Base-by-base conservation (phyloP, 1,284 basidiomycete species). In the Microbotryum saponariae region DNA sequence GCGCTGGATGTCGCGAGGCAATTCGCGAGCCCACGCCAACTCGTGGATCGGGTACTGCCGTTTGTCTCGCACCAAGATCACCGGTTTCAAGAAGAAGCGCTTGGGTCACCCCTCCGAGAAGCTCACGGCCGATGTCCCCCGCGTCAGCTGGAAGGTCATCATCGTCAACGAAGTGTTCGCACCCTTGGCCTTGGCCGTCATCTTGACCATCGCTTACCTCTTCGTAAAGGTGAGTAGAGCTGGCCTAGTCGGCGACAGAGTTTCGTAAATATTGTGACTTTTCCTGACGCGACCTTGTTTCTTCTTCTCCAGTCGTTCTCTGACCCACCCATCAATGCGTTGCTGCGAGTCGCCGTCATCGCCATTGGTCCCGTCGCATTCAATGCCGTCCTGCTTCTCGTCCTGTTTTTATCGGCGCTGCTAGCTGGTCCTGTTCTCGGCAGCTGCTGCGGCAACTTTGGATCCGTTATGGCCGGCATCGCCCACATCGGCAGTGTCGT, bases 1-100 rank as follows among this genome's bases (percentile, higher is more conserved):
- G 69, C 83, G 92, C 68, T 97, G 92, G 92, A 96, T 97, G 91
- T 92, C 86, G 56, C 85, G 92, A 66, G 92, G 92, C 62, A 97
- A 97, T 78, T 94, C 91, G 56, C 82, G 90, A 25, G 89, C 90
- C n/a, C 92, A 96, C 77, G 88, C 84, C 73, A 97, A 94, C 77
- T 94, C 91, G 6, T 97, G 92, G 92, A 93, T 96, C 67, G 92
- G 92, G 0, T 97, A 96, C 77, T 97, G 92, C 76, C 88, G 92
- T 62, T 79, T 97, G 60, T 91, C 90, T 42, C 83, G 92, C 63
- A 97, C 92, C 12, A 87, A 91, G 82, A 92, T 97, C 74, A 97
- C 92, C 51, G 92, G 92, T 45, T 96, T 91, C 84, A 97, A 96
- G 83, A 90, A 89, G 80, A 94, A 97, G 82, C 85, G 85, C 71